Evolutionary conservation across 345 rosid species (phyloP), one percentile per base, ranked within the genome.

Genomic region (Kernera saxatilis): DNA sequence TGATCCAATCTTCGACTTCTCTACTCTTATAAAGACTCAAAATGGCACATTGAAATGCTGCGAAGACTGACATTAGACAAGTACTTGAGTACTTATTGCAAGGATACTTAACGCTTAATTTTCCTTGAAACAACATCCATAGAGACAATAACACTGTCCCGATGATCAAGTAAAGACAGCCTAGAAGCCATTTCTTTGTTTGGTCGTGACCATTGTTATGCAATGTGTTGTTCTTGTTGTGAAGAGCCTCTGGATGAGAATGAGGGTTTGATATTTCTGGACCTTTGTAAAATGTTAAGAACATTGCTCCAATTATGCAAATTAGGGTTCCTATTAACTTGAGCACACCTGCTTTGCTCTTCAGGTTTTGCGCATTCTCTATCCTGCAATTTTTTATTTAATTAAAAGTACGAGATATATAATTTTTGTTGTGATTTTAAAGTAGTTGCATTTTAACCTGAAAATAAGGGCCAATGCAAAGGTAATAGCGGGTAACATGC

Each of bases 401-500:
- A 27, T 56, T 19, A 56, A 19, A 15, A 22, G 10, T 23, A 49
- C 33, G 17, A 62, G 19, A 62, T 0, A 41, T 14, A 62, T 0
- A 41, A 1, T 35, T 65, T 10, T 33, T 17, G 1, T 26, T 23
- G 21, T 18, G 15, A 26, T 25, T 17, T 36, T 26, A 30, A 37
- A 35, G 44, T 46, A 66, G 33, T 39, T 50, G 48, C 33, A 12
- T 17, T 61, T n/a, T n/a, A n/a, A 49, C 93, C 91, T 70, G 67
- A 83, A 82, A 44, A 89, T 63, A 22, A 90, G 74, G 66, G 93
- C 89, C 76, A 86, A 72, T 3, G 87, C 60, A 66, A 90, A 87
- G 29, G 96, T 87, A 53, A 80, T 19, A 3, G 85, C 93, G 19
- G 96, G 88, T 17, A 86, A 85, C 67, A 82, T 77, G 83, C 87